phyloP scores from a whole-genome alignment of 2,329 filamentous ascomycete genomes.

The Alternaria sp. region DNA sequence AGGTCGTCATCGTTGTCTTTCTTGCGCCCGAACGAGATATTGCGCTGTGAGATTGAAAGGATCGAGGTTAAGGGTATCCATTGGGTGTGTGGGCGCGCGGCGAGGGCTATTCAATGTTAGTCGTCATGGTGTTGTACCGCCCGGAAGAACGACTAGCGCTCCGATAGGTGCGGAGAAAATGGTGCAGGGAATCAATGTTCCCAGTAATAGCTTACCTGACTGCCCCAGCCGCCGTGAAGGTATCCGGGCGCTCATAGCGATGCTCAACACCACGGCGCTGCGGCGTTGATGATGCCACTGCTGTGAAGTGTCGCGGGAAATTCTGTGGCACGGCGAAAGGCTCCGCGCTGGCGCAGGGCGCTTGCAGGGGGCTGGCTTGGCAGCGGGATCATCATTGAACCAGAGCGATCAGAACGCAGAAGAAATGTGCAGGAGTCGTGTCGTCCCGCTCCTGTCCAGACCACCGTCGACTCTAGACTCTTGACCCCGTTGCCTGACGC shows the following conservation, averaged over 20 bases:
- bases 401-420: slow-evolving; percentile 16
- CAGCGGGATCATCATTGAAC: slow-evolving; percentile 20
- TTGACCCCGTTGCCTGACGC: slow-evolving; percentile 1
- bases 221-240: slow-evolving; percentile 67
- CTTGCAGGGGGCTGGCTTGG: slow-evolving; percentile 16
- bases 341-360: neutral
- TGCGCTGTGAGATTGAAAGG: slow-evolving; percentile 23
- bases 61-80: slow-evolving; percentile 17
- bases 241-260: slow-evolving; percentile 68
- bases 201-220: slow-evolving; percentile 59
- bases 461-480: neutral
- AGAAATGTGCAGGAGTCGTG: slow-evolving; percentile 15
- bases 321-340: slow-evolving; percentile 20
- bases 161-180: neutral
- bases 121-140: neutral
- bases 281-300: slow-evolving; percentile 22
- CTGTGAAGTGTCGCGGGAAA: slow-evolving; percentile 17
- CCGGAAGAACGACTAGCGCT: neutral
- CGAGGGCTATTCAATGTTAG: slow-evolving; percentile 29
- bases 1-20: slow-evolving; percentile 28
- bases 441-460: slow-evolving; percentile 6
- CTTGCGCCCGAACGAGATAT: slow-evolving; percentile 19
- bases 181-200: neutral
- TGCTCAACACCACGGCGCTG: slow-evolving; percentile 32
- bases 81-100: slow-evolving; percentile 25